Evolutionary conservation across 495 filamentous ascomycete genomes (phyloP), one percentile per base, ranked within the genome.

Genomic region (Entonaema liquescens): DNA sequence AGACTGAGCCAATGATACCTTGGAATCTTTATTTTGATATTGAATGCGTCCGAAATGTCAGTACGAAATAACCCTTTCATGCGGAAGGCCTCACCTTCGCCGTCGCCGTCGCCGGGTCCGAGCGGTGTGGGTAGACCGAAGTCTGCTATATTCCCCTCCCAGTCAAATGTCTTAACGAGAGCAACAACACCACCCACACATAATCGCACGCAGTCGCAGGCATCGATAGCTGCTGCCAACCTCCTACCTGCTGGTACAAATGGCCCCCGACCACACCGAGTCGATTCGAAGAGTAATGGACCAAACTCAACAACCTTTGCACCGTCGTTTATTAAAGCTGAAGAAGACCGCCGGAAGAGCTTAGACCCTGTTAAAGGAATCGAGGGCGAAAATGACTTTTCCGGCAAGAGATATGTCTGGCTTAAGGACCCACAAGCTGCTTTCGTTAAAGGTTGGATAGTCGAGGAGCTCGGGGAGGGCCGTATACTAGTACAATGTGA

Each of bases 381-480:
- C 57, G 94, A 97, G 78, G 94, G 93, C 52, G 94, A 97, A 76
- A 97, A 95, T 80, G 96, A 98, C 84, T 98, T 99, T 79, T 98
- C 95, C 0, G 96, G 96, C n/a, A 97, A 94, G 79, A 88, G 95
- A 83, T 98, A 98, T 85, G 94, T 99, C 60, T 99, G 96, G 96
- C 82, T 98, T 72, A 89, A 89, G 78, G 93, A 99, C 79, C 84
- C 92, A 1, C 85, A 93, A 74, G 86, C 86, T 64, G 95, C 95
- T 5, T 99, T 99, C 77, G 87, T 97, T 19, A 92, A 93, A 67
- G 96, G 94, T 2, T 93, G 94, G 84, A 90, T 99, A 21, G 83
- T 97, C 59, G 91, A 97, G 72, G 95, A 98, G 63, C 79, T 90
- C 31, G 86, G 82, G 17, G 88, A 83, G 33, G 87, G 85, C 12